phyloP scores from a whole-genome alignment of 1,284 basidiomycete species.

The Retiboletus flavoniger region DNA sequence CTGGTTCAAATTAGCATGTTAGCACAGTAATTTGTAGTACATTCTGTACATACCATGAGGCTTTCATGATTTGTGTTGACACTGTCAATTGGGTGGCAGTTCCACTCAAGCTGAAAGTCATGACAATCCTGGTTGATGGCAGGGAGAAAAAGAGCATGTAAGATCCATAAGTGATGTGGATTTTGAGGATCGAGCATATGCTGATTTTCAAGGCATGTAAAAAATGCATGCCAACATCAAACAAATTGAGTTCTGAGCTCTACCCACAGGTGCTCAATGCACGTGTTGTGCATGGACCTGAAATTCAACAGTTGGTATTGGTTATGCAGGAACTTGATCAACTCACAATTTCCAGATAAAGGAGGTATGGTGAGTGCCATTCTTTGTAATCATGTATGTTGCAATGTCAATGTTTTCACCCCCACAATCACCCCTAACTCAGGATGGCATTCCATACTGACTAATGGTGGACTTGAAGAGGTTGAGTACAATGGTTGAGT shows the following conservation, averaged over 20 bases:
- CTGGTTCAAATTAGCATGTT: neutral
- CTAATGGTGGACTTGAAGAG: neutral
- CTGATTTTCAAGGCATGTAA: slow-evolving; percentile 22
- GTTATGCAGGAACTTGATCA: neutral
- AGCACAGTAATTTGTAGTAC: neutral
- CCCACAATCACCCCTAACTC: neutral
- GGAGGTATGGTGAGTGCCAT: neutral
- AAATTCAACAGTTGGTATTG: neutral
- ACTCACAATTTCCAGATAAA: neutral
- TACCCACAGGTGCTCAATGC: slow-evolving; percentile 43
- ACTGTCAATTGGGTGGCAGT: slow-evolving; percentile 14
- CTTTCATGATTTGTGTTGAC: neutral
- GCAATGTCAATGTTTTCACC: neutral
- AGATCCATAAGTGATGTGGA: slow-evolving; percentile 30
- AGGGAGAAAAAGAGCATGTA: slow-evolving; percentile 31
- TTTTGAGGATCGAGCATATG: slow-evolving; percentile 24
- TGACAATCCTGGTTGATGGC: slow-evolving; percentile 22
- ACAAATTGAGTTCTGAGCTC: slow-evolving; percentile 31
- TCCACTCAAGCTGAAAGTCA: slow-evolving; percentile 31
- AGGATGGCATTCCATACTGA: neutral
- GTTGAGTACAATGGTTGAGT: neutral
- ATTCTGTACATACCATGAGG: neutral
- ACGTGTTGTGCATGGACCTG: slow-evolving; percentile 11
- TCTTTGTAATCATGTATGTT: neutral
- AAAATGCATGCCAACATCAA: slow-evolving; percentile 31